These are phyloP conservation scores for Aspergillus puulaauensis DNA, from an alignment of 2,329 filamentous ascomycete genomes.

Conservation along the genomic window DNA sequence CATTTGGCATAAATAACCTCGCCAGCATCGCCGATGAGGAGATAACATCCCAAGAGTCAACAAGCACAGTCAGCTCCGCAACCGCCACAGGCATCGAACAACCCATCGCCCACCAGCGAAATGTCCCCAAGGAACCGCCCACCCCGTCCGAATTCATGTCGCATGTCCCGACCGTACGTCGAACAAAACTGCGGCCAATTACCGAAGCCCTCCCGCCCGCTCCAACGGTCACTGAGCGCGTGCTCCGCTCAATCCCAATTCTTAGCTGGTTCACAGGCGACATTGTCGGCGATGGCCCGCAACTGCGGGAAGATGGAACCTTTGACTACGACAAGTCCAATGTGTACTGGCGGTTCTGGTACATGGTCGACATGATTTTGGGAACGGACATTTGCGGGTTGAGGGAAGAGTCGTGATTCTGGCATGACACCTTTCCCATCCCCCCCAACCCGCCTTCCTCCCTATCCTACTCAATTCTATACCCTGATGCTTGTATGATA, in stretches of 20 bases:
- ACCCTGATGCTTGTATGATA: constrained; percentile 15
- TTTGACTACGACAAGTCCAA: constrained; percentile 70
- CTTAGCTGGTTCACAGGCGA: constrained; percentile 68
- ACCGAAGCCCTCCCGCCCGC: constrained; percentile 71
- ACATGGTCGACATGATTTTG: constrained; percentile 55
- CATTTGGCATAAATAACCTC: constrained; percentile 40
- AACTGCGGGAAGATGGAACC: constrained; percentile 45
- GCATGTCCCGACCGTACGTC: constrained; percentile 66
- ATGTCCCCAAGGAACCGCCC: constrained; percentile 29
- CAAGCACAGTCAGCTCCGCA: constrained; percentile 43
- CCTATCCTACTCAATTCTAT: not conserved
- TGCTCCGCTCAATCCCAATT: constrained; percentile 66
- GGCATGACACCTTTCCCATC: not conserved
- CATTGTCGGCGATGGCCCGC: constrained; percentile 48
- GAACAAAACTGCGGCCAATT: constrained; percentile 64
- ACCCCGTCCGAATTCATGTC: constrained; percentile 49
- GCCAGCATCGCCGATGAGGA: constrained; percentile 33
- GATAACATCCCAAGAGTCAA: constrained; percentile 32
- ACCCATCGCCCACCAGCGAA: constrained; percentile 29
- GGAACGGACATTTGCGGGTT: constrained; percentile 63
- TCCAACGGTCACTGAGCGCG: constrained; percentile 62
- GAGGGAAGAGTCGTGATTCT: constrained; percentile 47
- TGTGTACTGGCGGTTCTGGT: constrained; percentile 62
- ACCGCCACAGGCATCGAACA: constrained; percentile 34
- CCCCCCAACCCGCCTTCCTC: not conserved